A percentile compares a stretch with the other conserved stretches of the same genome.
Evolutionary conservation across 768 basidiomycete species (phyloP).

Genomic region (Tylopilus sp.): DNA sequence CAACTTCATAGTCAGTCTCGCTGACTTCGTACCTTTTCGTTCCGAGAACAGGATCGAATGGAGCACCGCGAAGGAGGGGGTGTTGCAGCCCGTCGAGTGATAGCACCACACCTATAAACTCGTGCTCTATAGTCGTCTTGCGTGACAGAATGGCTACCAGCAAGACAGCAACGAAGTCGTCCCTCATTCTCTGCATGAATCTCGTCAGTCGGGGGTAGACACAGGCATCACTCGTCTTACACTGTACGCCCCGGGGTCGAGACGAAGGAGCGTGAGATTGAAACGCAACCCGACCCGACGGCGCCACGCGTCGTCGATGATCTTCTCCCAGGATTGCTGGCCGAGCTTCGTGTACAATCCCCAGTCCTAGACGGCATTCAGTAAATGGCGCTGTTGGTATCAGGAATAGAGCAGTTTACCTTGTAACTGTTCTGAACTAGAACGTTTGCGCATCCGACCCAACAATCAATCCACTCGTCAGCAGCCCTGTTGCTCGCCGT

Average conservation of each 20-base stretch:
- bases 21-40: conserved; percentile 31
- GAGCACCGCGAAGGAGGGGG: conserved; percentile 41
- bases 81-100: conserved; percentile 56
- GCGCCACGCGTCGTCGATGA: conserved; percentile 48
- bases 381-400: background rate
- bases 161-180: conserved; percentile 53
- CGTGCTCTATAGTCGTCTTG: conserved; percentile 50
- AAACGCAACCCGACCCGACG: conserved; percentile 63
- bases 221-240: conserved; percentile 35
- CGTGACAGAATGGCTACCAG: conserved; percentile 49
- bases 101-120: conserved; percentile 56
- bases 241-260: conserved; percentile 59
- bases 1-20: conserved; percentile 26
- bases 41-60: conserved; percentile 21
- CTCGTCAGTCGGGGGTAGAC: background rate
- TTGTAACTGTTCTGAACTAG: conserved; percentile 48
- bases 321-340: conserved; percentile 51
- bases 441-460: conserved; percentile 68
- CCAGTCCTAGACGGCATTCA: conserved; percentile 52
- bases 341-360: conserved; percentile 49
- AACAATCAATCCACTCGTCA: conserved; percentile 63
- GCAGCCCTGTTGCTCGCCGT: conserved; percentile 35
- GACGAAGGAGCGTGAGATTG: conserved; percentile 50
- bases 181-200: conserved; percentile 39
- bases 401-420: conserved; percentile 28